Base-by-base conservation (phyloP, 768 basidiomycete species). In the Panellus pusillus region DNA sequence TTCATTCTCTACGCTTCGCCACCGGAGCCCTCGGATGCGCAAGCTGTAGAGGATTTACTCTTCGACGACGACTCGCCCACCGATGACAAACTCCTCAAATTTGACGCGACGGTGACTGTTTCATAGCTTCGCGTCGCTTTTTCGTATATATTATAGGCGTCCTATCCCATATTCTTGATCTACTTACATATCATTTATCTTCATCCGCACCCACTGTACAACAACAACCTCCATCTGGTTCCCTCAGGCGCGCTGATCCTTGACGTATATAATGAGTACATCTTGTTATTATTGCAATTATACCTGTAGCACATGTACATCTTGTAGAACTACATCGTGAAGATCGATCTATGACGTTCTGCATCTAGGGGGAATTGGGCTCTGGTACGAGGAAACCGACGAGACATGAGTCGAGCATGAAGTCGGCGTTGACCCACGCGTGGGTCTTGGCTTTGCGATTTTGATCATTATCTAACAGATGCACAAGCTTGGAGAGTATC, bases 341-440 rank as follows among this genome's bases (percentile, higher is more conserved):
- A 40, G 48, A 27, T 40, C 41, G 17, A 20, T 50, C 37, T 49
- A 44, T 39, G 44, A 12, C 46, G 13, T 35, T 39, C 36, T 29
- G 42, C 15, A 31, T 61, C 64, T 71, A 74, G 13, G 56, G 43
- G 2, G 51, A 57, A 45, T 57, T 43, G 18, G 72, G 80, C 61
- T 93, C 91, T 1, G 87, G 69, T 12, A 94, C 84, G 37, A 99
- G 73, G 64, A 97, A 91, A 14, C 96, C 96, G 35, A 99, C 89
- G 42, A 97, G 75, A 68, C 93, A 98, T 31, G 84, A 79, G 66
- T 98, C 95, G 18, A 99, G 76, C 92, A 98, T 97, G 62, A 87
- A 87, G 46, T 99, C 96, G n/a, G 80, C 83, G 61, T 93, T 98
- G 29, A 99, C 94, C 96, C 96, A 99, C 4, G 87, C 91, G 69